A percentile compares a stretch with the other conserved stretches of the same genome.
These are phyloP conservation scores for Botrytis byssoidea DNA, from an alignment of 2,329 filamentous ascomycete genomes.

Conservation along the genomic window DNA sequence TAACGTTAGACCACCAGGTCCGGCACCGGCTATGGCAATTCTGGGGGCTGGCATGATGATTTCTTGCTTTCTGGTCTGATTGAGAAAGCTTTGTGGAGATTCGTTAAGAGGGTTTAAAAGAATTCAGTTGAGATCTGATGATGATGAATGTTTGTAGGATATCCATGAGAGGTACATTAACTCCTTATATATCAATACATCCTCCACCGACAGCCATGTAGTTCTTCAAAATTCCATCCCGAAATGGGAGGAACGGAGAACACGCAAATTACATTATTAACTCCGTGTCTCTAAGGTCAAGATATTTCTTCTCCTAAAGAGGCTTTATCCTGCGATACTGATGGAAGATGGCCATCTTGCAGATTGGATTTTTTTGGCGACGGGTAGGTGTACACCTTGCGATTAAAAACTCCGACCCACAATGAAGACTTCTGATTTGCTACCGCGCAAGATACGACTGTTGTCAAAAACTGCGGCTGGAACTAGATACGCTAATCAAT, in stretches of 20 bases:
- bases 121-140: neutral
- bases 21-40: constrained; percentile 31
- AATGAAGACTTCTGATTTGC: neutral
- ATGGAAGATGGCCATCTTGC: neutral
- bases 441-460: constrained; percentile 16
- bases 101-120: neutral
- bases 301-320: neutral
- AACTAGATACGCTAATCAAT: neutral
- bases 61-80: neutral
- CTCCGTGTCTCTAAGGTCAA: no score
- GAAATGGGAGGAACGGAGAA: neutral
- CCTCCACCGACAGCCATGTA: neutral
- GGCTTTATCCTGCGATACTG: neutral
- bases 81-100: neutral
- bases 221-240: neutral
- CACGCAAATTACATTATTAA: neutral
- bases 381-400: neutral
- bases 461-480: neutral
- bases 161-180: neutral
- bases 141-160: neutral
- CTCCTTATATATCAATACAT: neutral
- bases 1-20: constrained; percentile 29
- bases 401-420: neutral
- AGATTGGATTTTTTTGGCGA: neutral
- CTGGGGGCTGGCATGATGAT: constrained; percentile 20